Evolutionary conservation across 495 filamentous ascomycete species (phyloP).

Genomic region (Penicillium alfredii): DNA sequence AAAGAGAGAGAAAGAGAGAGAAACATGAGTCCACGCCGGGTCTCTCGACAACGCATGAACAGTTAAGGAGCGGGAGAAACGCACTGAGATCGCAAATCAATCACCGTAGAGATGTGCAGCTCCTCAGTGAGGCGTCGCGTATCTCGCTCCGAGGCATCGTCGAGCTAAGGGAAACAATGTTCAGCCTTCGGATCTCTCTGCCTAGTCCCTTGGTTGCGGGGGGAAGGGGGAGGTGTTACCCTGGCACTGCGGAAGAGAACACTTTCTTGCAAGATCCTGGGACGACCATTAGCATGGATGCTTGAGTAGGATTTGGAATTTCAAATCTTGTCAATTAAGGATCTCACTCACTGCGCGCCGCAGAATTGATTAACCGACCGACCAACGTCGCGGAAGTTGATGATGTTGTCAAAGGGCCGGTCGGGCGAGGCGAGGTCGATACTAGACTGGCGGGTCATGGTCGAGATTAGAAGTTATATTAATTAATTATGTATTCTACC

Average conservation of each 20-base stretch:
- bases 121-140: conserved; percentile 52
- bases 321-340: not conserved
- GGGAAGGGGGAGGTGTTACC: conserved; percentile 36
- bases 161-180: conserved; percentile 28
- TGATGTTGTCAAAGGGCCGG: conserved; percentile 56
- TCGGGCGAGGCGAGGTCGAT: conserved; percentile 39
- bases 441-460: conserved; percentile 30
- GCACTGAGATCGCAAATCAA: conserved; percentile 74
- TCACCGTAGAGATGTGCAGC: conserved; percentile 60
- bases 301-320: not conserved
- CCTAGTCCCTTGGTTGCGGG: not conserved
- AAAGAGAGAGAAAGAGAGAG: too few species aligned
- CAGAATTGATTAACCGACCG: conserved; percentile 57
- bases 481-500: not conserved
- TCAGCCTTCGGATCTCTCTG: conserved; percentile 2
- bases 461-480: conserved; percentile 1
- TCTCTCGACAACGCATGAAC: too few species aligned
- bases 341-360: conserved; percentile 43
- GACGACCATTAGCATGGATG: conserved; percentile 6
- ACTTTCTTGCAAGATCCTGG: conserved; percentile 61
- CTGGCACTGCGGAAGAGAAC: conserved; percentile 68
- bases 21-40: too few species aligned
- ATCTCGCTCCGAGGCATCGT: conserved; percentile 66
- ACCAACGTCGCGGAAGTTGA: conserved; percentile 87
- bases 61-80: conserved; percentile 1